Evolutionary conservation across 2,329 filamentous ascomycete species (phyloP).

Genomic region (Onygenales sp.): DNA sequence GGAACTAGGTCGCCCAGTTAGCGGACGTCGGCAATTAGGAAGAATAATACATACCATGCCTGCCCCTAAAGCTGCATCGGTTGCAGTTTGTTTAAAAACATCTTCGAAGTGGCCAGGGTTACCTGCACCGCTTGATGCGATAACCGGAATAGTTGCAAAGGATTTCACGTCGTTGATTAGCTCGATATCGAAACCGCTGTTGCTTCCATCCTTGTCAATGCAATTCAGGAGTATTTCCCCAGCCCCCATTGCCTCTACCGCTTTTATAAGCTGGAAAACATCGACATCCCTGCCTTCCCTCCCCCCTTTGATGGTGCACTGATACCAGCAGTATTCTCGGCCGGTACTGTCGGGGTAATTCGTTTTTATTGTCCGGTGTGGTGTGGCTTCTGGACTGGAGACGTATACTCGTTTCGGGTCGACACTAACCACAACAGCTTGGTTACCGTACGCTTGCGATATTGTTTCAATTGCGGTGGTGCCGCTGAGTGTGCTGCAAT

Average conservation of each 20-base stretch:
- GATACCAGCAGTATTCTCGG: constrained; percentile 86
- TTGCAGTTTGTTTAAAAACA: constrained; percentile 75
- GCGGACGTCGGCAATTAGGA: constrained; percentile 1
- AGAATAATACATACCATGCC: constrained; percentile 58
- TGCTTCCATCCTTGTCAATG: constrained; percentile 94
- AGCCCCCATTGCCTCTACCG: constrained; percentile 90
- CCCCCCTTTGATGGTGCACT: constrained; percentile 92
- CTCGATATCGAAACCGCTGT: constrained; percentile 89
- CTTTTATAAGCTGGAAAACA: constrained; percentile 75
- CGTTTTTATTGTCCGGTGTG: constrained; percentile 68
- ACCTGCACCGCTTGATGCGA: constrained; percentile 87
- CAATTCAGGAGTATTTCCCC: constrained; percentile 95
- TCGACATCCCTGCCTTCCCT: constrained; percentile 91
- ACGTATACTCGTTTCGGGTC: constrained; percentile 92
- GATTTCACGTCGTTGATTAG: constrained; percentile 79
- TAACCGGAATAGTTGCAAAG: constrained; percentile 84
- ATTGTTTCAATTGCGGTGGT: constrained; percentile 94
- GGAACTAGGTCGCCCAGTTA: constrained; percentile 49
- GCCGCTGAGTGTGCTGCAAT: constrained; percentile 60
- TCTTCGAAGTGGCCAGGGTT: constrained; percentile 80
- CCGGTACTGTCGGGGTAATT: constrained; percentile 60
- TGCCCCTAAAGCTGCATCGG: constrained; percentile 87
- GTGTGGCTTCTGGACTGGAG: constrained; percentile 54
- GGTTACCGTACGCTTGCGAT: constrained; percentile 83
- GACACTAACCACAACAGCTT: constrained; percentile 91